A percentile compares a stretch with the other conserved stretches of the same genome.
These are phyloP conservation scores for Fusarium poae DNA, from an alignment of 2,329 filamentous ascomycete species.

Conservation along the genomic window DNA sequence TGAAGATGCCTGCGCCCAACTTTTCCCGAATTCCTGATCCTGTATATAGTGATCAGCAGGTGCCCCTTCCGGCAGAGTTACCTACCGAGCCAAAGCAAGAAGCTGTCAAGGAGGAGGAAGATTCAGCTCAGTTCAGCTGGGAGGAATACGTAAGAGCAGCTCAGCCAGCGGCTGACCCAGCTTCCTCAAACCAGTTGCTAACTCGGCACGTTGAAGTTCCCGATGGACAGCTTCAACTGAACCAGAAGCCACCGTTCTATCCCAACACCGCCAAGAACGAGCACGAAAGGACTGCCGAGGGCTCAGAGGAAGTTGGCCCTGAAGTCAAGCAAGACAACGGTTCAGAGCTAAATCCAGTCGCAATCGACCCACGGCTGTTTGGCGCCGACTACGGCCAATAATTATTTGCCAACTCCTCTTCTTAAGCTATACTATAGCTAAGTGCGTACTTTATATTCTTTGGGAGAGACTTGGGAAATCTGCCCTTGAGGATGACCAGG, in stretches of 20 bases:
- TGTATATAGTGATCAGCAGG: not conserved
- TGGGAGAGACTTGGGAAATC: too few relatives aligned
- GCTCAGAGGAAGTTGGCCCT: not conserved
- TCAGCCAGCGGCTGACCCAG: not conserved
- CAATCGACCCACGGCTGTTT: slow-evolving; percentile 10
- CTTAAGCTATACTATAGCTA: not conserved
- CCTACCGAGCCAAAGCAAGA: not conserved
- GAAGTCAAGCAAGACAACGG: not conserved
- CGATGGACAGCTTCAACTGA: not conserved
- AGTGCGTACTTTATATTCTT: not conserved
- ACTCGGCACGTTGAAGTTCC: slow-evolving; percentile 5
- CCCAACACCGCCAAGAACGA: not conserved
- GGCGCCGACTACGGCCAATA: not conserved
- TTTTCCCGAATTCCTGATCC: not conserved
- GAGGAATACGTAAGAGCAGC: slow-evolving; percentile 12
- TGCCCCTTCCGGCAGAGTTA: not conserved
- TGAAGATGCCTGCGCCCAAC: not conserved
- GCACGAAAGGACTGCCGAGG: not conserved
- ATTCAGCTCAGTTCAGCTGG: not conserved
- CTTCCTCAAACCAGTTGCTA: not conserved
- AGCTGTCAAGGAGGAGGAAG: not conserved
- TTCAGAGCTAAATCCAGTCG: not conserved
- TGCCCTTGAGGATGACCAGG: not conserved
- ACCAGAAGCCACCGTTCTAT: too few relatives aligned
- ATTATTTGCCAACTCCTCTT: not conserved